These are phyloP conservation scores for Agrocybe praecox DNA, from an alignment of 768 basidiomycete species.

Conservation along the genomic window DNA sequence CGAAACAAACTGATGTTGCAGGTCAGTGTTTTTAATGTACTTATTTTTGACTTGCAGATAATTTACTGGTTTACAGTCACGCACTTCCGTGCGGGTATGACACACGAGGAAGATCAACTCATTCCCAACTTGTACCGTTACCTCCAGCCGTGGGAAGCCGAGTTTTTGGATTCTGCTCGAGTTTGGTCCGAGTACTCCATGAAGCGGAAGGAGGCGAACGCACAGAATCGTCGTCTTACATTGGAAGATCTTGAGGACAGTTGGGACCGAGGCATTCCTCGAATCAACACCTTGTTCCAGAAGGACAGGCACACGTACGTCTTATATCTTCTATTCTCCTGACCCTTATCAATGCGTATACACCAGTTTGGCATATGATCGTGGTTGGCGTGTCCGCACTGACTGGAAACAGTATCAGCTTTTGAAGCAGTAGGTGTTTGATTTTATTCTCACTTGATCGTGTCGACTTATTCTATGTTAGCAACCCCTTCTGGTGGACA, in stretches of 20 bases:
- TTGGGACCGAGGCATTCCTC: constrained; percentile 98
- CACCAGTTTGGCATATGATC: constrained; percentile 90
- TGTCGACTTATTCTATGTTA: constrained; percentile 25
- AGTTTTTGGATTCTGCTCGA: constrained; percentile 96
- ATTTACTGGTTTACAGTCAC: constrained; percentile 56
- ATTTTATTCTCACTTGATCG: background rate
- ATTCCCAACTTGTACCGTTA: constrained; percentile 98
- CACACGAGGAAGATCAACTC: constrained; percentile 90
- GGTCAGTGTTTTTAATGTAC: constrained; percentile 41
- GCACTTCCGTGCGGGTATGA: constrained; percentile 99
- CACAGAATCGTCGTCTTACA: constrained; percentile 94
- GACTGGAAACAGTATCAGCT: constrained; percentile 99
- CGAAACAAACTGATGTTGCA: constrained; percentile 96
- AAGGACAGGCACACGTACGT: constrained; percentile 92
- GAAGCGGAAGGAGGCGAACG: constrained; percentile 99
- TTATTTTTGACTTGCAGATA: background rate
- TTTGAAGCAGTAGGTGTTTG: constrained; percentile 72
- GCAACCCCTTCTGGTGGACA: constrained; percentile 99
- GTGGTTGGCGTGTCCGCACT: constrained; percentile 97
- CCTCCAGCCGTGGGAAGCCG: constrained; percentile 96
- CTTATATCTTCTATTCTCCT: background rate
- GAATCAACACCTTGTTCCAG: constrained; percentile 99
- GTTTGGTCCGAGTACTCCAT: constrained; percentile 99
- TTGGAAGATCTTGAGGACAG: constrained; percentile 98
- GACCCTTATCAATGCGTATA: constrained; percentile 4